These are phyloP conservation scores for Saccharum hybrid DNA, from an alignment of 202 grass and related monocot genomes.

Conservation along the genomic window DNA sequence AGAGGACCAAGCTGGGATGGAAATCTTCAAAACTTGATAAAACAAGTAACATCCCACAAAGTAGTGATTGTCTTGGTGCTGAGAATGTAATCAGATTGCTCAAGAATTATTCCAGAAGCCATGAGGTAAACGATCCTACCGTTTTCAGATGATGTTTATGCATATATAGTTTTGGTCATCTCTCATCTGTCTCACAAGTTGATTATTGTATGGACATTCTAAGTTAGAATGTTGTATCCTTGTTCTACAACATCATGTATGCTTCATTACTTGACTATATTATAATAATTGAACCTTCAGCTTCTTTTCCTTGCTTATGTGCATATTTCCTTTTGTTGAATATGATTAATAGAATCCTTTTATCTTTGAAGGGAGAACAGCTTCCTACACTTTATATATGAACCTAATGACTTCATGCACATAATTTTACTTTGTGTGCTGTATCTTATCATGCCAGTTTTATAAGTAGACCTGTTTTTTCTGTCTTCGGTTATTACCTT, in stretches of 20 bases:
- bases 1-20: slow-evolving; percentile 91
- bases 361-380: background rate
- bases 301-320: background rate
- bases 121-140: slow-evolving; percentile 59
- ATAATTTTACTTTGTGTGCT: background rate
- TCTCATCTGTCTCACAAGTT: slow-evolving; percentile 6
- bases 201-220: background rate
- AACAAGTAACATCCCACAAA: slow-evolving; percentile 68
- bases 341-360: background rate
- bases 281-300: background rate
- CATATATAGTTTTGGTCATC: slow-evolving; percentile 19
- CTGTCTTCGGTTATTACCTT: background rate
- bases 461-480: background rate
- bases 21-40: slow-evolving; percentile 87
- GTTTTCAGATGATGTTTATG: background rate
- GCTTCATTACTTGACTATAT: background rate
- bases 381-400: background rate
- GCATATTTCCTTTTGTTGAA: slow-evolving; percentile 3
- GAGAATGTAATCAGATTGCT: slow-evolving; percentile 93
- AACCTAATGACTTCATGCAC: background rate
- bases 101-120: slow-evolving; percentile 98
- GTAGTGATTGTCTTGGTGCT: slow-evolving; percentile 92
- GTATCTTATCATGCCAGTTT: slow-evolving; percentile 17
- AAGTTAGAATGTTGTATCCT: background rate
- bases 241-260: background rate